Conservation (phyloP, 2,329 filamentous ascomycete genomes). For the Sporothrix euskadiensis region DNA sequence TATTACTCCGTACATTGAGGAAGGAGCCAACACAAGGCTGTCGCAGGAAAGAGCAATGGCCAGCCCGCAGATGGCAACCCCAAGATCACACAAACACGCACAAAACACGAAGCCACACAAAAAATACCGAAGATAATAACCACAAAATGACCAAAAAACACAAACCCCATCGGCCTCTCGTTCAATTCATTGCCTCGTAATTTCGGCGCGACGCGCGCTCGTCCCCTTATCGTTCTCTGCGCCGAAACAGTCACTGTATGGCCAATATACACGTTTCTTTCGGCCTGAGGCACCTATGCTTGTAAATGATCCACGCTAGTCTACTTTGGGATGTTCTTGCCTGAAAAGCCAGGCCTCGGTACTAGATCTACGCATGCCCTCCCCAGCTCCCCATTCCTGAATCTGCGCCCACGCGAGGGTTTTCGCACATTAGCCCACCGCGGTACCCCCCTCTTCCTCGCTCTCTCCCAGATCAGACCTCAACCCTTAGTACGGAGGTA, state of each 20-base stretch:
- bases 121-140: not conserved
- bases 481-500: not conserved
- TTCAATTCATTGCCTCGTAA: not conserved
- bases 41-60: not conserved
- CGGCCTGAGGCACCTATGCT: constrained; percentile 33
- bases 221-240: constrained; percentile 11
- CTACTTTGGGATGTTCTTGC: constrained; percentile 28
- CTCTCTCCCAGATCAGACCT: not conserved
- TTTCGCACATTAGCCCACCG: constrained; percentile 28
- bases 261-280: constrained; percentile 12
- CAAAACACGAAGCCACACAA: not conserved
- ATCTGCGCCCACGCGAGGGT: constrained; percentile 30
- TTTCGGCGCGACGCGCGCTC: constrained; percentile 14
- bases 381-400: constrained; percentile 29
- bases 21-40: not conserved
- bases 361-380: constrained; percentile 33
- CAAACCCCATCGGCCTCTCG: not conserved
- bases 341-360: constrained; percentile 32
- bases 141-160: not conserved
- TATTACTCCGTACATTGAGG: too few relatives aligned
- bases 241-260: constrained; percentile 23
- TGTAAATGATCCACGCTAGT: constrained; percentile 4
- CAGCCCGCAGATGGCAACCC: not conserved
- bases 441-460: constrained; percentile 19
- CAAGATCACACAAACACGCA: constrained; percentile 4